Evolutionary conservation across 495 filamentous ascomycete genomes (phyloP).

Genomic region (Hypomontagnella submonticulosa): DNA sequence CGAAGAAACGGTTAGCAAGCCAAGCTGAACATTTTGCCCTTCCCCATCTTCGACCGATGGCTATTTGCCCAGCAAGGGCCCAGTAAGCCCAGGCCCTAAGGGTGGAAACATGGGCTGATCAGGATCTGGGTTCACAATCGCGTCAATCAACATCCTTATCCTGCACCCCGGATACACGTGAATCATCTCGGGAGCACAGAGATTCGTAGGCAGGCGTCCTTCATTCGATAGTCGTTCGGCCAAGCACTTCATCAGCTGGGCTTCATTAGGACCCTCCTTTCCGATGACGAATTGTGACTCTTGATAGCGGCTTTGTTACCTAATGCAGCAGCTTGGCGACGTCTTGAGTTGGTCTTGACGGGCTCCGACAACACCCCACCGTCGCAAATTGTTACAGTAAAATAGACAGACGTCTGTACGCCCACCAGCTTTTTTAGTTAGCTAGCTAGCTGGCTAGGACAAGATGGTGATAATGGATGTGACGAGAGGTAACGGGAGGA

Average conservation of each 20-base stretch:
- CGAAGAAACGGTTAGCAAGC: slow-evolving; percentile 28
- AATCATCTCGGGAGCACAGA: slow-evolving; percentile 36
- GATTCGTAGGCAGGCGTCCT: slow-evolving; percentile 27
- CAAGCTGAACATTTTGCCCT: slow-evolving; percentile 10
- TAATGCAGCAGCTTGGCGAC: slow-evolving; percentile 35
- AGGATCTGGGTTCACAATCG: slow-evolving; percentile 41
- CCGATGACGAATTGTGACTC: slow-evolving; percentile 30
- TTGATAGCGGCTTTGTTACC: slow-evolving; percentile 41
- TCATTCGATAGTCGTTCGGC: slow-evolving; percentile 31
- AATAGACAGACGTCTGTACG: too few species aligned
- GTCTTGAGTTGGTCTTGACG: slow-evolving; percentile 1
- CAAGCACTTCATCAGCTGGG: slow-evolving; percentile 25
- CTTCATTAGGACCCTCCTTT: slow-evolving; percentile 15
- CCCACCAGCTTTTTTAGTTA: not conserved
- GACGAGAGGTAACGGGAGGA: slow-evolving; percentile 32
- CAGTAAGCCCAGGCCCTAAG: slow-evolving; percentile 28
- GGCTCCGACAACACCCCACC: not conserved
- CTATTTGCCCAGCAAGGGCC: slow-evolving; percentile 27
- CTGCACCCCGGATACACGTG: slow-evolving; percentile 43
- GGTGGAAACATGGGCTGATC: slow-evolving; percentile 39
- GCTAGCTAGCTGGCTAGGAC: slow-evolving; percentile 4
- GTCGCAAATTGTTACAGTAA: not conserved
- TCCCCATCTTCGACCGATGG: slow-evolving; percentile 20
- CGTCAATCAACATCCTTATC: slow-evolving; percentile 26
- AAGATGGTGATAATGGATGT: slow-evolving; percentile 36